Percentiles rank a stretch among this genome's conserved stretches.
These are phyloP conservation scores for Dactylellina sp. DNA, from an alignment of 2,329 filamentous ascomycete genomes.

Conservation along the genomic window DNA sequence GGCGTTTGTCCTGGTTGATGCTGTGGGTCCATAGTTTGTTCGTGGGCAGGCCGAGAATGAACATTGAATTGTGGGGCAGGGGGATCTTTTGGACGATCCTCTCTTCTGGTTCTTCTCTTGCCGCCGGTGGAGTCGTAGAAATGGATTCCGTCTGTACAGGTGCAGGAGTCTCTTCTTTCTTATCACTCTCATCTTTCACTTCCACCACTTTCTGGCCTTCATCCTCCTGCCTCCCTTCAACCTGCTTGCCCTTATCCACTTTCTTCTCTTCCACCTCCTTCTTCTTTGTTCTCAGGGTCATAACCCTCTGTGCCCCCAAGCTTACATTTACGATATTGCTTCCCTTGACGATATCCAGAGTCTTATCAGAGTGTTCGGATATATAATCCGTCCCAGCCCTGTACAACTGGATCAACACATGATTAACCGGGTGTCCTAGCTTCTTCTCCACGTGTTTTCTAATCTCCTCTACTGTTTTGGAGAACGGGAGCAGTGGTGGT, in stretches of 20 bases:
- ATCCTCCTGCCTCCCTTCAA: too few relatives aligned
- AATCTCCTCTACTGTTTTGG: slow-evolving; percentile 76
- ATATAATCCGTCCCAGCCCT: slow-evolving; percentile 91
- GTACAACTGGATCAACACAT: slow-evolving; percentile 92
- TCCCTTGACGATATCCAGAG: slow-evolving; percentile 83
- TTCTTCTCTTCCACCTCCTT: slow-evolving; percentile 64
- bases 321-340: slow-evolving; percentile 93
- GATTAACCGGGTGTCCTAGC: slow-evolving; percentile 85
- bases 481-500: slow-evolving; percentile 80
- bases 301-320: slow-evolving; percentile 88
- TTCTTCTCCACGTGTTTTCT: slow-evolving; percentile 75
- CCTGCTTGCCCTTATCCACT: too few relatives aligned
- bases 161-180: neutral
- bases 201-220: neutral
- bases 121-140: neutral
- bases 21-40: slow-evolving; percentile 91
- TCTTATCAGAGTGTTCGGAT: slow-evolving; percentile 97
- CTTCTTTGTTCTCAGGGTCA: slow-evolving; percentile 88
- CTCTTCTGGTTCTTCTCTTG: slow-evolving; percentile 60
- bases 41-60: slow-evolving; percentile 81
- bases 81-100: slow-evolving; percentile 75
- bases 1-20: slow-evolving; percentile 88
- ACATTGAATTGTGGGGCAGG: slow-evolving; percentile 89
- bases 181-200: neutral
- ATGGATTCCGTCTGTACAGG: neutral